phyloP scores from a whole-genome alignment of 1,284 basidiomycete species.

The Trametes sp. region DNA sequence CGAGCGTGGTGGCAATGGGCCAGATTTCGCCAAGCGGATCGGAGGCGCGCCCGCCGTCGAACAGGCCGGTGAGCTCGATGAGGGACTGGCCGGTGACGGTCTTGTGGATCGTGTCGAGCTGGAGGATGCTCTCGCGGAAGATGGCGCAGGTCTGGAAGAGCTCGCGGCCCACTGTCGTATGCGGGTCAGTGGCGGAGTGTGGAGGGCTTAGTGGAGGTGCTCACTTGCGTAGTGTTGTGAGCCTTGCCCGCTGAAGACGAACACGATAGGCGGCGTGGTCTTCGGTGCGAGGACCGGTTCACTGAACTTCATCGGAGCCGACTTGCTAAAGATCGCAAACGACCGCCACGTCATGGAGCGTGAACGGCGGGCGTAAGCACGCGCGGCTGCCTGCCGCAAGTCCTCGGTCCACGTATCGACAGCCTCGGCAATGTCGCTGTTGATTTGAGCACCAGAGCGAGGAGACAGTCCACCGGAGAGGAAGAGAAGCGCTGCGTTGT shows the following conservation, averaged over 20 bases:
- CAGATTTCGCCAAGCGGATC: conserved; percentile 41
- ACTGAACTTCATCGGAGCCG: conserved; percentile 24
- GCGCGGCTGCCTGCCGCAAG: conserved; percentile 11
- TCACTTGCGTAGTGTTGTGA: conserved; percentile 50
- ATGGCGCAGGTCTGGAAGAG: conserved; percentile 44
- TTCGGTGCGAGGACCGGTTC: conserved; percentile 40
- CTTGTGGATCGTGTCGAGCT: conserved; percentile 45
- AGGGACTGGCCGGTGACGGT: conserved; percentile 44
- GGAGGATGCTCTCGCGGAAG: conserved; percentile 47
- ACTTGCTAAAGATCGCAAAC: conserved; percentile 24
- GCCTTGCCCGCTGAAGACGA: conserved; percentile 53
- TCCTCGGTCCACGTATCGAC: conserved; percentile 13
- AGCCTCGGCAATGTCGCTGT: not conserved
- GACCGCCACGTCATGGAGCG: conserved; percentile 47
- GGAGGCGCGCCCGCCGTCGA: conserved; percentile 26
- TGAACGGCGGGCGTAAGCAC: conserved; percentile 38
- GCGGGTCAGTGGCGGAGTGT: not conserved
- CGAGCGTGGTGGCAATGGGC: conserved; percentile 44
- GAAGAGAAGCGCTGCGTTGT: conserved; percentile 38
- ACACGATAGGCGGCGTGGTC: conserved; percentile 42
- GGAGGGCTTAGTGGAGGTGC: not conserved
- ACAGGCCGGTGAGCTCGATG: conserved; percentile 43
- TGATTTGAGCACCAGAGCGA: not conserved
- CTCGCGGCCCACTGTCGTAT: conserved; percentile 48
- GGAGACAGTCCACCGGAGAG: not conserved